phyloP scores from a whole-genome alignment of 2,329 filamentous ascomycete genomes.

The Pseudogymnoascus sp. region DNA sequence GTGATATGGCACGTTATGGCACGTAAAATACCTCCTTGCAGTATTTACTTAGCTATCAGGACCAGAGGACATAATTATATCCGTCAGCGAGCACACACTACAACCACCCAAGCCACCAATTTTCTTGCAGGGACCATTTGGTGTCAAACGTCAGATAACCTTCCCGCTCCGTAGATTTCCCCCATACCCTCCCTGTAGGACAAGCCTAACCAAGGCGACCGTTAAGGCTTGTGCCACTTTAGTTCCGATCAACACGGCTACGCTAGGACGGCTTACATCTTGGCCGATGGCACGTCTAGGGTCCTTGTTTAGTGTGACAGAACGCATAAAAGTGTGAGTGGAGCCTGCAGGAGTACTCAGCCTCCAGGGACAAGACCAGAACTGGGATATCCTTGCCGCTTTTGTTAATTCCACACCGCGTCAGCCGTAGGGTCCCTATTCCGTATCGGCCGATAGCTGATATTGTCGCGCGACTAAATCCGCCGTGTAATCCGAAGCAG shows the following conservation, averaged over 20 bases:
- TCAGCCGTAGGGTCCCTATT: not conserved
- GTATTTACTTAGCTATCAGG: not conserved
- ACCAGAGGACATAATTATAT: not conserved
- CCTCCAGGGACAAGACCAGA: not conserved
- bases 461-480: not conserved
- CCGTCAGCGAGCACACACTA: not conserved
- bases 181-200: not conserved
- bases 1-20: not conserved
- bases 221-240: not conserved
- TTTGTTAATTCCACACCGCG: not conserved
- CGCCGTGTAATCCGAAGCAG: not conserved
- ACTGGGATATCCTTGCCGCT: not conserved
- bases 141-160: not conserved
- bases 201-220: not conserved
- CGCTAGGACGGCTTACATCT: not conserved
- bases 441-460: not conserved
- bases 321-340: not conserved
- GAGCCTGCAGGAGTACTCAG: not conserved
- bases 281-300: not conserved
- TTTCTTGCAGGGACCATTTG: not conserved
- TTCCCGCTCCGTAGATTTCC: not conserved
- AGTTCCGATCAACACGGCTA: not conserved
- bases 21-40: not conserved
- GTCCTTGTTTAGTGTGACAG: not conserved
- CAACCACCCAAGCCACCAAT: not conserved